A percentile compares a stretch with the other conserved stretches of the same genome.
phyloP scores from a whole-genome alignment of 306 rosid genomes.

The Arachis stenosperma region DNA sequence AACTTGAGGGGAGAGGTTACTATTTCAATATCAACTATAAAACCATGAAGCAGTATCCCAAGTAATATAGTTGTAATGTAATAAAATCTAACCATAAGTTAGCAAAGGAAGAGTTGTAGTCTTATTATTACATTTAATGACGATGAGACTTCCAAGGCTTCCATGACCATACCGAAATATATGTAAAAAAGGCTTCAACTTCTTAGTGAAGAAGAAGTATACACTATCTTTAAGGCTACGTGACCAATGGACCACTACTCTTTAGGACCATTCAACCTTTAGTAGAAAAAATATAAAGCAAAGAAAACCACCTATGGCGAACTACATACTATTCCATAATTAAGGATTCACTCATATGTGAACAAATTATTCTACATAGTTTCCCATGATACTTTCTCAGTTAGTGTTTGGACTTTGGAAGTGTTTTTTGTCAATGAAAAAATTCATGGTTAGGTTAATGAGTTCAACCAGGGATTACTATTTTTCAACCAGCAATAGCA shows the following conservation, averaged over 20 bases:
- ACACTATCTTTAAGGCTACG: neutral
- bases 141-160: slow-evolving; percentile 34
- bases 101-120: neutral
- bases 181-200: neutral
- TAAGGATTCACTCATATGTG: neutral
- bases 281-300: neutral
- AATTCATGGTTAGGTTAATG: too few relatives aligned
- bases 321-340: neutral
- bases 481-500: too few relatives aligned
- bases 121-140: slow-evolving; percentile 21
- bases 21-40: neutral
- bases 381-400: neutral
- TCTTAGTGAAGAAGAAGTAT: neutral
- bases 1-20: neutral
- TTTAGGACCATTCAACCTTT: neutral
- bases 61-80: slow-evolving; percentile 4
- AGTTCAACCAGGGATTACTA: too few relatives aligned
- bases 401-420: neutral
- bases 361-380: too few relatives aligned
- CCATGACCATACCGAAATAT: slow-evolving; percentile 27
- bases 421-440: neutral
- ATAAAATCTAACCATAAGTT: slow-evolving; percentile 7
- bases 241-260: slow-evolving; percentile 24
- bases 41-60: neutral
- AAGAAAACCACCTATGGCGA: neutral